Evolutionary conservation across 345 rosid genomes (phyloP).

Genomic region (Ceriops decandra): DNA sequence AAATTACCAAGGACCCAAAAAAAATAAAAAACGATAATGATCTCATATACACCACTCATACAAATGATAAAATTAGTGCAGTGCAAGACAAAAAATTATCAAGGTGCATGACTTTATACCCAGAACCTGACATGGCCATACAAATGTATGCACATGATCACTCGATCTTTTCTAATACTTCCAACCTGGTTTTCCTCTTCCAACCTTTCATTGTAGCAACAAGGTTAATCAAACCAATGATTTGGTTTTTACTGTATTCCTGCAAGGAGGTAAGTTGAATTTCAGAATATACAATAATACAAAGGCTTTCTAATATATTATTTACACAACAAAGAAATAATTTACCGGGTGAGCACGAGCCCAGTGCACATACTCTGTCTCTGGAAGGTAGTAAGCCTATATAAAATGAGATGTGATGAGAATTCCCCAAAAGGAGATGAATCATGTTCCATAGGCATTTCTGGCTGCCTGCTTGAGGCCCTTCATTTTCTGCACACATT

Average conservation of each 20-base stretch:
- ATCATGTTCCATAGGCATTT: not conserved
- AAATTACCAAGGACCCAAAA: conserved; percentile 6
- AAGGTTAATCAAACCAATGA: conserved; percentile 75
- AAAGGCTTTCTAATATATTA: not conserved
- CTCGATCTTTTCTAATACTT: conserved; percentile 80
- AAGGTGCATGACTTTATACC: conserved; percentile 10
- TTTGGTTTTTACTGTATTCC: conserved; percentile 80
- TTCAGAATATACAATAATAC: conserved; percentile 1
- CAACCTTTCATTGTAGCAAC: conserved; percentile 94
- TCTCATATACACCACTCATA: conserved; percentile 19
- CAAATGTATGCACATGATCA: conserved; percentile 27
- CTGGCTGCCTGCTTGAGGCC: not conserved
- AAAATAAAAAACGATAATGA: conserved; percentile 1
- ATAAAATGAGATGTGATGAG: not conserved
- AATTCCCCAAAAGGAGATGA: conserved; percentile 1
- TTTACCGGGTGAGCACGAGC: conserved; percentile 91
- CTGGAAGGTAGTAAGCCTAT: conserved; percentile 96
- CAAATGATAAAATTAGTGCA: not conserved
- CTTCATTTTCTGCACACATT: not conserved
- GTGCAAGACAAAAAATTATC: not conserved
- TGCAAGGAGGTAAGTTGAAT: conserved; percentile 23
- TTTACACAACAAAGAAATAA: not conserved
- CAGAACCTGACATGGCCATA: conserved; percentile 18
- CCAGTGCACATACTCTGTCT: conserved; percentile 95
- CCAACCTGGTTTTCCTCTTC: conserved; percentile 90